Conservation (phyloP, 345 rosid species). For the Brassica cretica region DNA sequence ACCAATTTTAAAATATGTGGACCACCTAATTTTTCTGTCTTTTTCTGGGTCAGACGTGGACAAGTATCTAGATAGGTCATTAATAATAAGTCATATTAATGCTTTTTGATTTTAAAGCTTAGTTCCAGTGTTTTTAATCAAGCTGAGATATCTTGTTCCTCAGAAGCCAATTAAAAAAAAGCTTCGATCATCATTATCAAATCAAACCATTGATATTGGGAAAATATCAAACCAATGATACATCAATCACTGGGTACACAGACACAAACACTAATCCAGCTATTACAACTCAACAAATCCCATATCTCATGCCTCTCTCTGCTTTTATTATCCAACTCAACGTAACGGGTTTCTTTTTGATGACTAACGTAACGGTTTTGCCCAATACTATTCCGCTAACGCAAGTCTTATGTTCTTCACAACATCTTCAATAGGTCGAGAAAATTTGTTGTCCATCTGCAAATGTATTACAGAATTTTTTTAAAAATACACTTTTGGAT, state of each 20-base stretch:
- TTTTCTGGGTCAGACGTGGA: background rate
- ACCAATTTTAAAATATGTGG: background rate
- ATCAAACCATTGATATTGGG: background rate
- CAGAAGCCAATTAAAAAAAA: background rate
- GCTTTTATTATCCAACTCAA: constrained; percentile 11
- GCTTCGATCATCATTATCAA: background rate
- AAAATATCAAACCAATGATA: constrained; percentile 2
- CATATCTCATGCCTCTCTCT: background rate
- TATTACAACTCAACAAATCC: constrained; percentile 8
- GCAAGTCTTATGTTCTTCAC: constrained; percentile 39
- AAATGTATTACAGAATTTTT: background rate
- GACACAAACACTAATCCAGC: constrained; percentile 22
- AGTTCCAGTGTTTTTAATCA: background rate
- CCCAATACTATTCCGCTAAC: constrained; percentile 23
- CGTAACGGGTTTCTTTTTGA: too few species aligned
- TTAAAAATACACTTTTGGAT: background rate
- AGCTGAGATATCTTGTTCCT: background rate
- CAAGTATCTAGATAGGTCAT: background rate
- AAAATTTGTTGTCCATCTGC: constrained; percentile 34
- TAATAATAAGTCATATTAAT: background rate
- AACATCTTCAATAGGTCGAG: constrained; percentile 34
- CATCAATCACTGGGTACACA: constrained; percentile 10
- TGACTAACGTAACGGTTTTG: too few species aligned
- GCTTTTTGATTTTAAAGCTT: background rate
- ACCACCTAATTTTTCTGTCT: background rate